phyloP scores from a whole-genome alignment of 352 stramenopile species.

The Pythium oligandrum region DNA sequence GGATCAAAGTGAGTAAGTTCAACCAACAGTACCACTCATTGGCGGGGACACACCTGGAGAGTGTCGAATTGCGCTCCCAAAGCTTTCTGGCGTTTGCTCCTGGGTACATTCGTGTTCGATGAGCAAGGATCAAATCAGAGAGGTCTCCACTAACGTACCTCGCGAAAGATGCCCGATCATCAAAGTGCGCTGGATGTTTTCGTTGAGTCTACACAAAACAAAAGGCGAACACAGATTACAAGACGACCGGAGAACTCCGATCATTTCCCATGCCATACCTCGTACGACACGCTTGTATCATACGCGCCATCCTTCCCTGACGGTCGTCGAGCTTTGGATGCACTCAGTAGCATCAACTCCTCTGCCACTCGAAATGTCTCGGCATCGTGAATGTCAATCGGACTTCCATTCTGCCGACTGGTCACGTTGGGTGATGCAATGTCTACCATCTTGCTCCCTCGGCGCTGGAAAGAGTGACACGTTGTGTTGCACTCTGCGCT shows the following conservation, averaged over 20 bases:
- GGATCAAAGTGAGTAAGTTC: no score
- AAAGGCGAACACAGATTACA: no score
- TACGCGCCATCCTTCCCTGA: neutral
- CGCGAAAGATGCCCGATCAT: no score
- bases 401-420: neutral
- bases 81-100: constrained; percentile 22
- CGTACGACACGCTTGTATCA: neutral
- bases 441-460: constrained; percentile 15
- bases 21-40: no score
- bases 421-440: constrained; percentile 16
- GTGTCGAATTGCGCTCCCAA: constrained; percentile 20
- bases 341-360: constrained; percentile 75
- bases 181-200: neutral
- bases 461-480: no score
- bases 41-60: constrained; percentile 9
- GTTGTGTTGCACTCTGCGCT: no score
- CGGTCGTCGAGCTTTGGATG: constrained; percentile 8
- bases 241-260: neutral
- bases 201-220: neutral
- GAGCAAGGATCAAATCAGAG: neutral
- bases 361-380: constrained; percentile 74
- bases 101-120: neutral
- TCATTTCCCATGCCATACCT: neutral
- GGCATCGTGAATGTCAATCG: constrained; percentile 33
- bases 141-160: neutral